These are phyloP conservation scores for Pyracantha coccinea DNA, from an alignment of 331 rosid genomes.

Conservation along the genomic window DNA sequence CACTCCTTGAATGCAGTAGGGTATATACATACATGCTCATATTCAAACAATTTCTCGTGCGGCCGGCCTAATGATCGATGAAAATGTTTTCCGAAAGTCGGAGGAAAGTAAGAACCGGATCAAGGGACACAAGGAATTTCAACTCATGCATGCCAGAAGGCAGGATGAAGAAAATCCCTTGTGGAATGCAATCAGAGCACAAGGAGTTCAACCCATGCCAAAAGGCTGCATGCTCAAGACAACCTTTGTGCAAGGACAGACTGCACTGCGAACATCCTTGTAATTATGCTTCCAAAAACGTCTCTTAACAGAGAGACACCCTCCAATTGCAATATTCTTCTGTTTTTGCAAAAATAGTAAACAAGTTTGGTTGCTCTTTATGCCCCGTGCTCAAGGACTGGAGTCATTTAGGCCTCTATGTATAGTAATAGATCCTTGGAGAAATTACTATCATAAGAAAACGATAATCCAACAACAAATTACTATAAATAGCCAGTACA, in stretches of 20 bases:
- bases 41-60: not conserved
- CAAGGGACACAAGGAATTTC: constrained; percentile 12
- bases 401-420: constrained; percentile 1
- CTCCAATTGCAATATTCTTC: not conserved
- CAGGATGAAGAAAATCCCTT: constrained; percentile 11
- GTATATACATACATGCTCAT: not conserved
- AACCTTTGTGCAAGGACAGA: not conserved
- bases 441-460: not conserved
- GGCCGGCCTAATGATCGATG: too few relatives aligned
- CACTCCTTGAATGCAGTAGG: not conserved
- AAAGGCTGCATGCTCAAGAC: not conserved
- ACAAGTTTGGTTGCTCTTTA: not conserved
- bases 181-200: not conserved
- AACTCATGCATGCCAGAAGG: constrained; percentile 13
- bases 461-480: not conserved
- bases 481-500: not conserved
- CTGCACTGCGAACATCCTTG: too few relatives aligned
- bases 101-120: not conserved
- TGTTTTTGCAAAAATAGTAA: constrained; percentile 4
- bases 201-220: constrained; percentile 1
- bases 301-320: not conserved
- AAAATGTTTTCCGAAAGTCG: too few relatives aligned
- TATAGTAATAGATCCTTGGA: not conserved
- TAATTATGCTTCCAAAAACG: too few relatives aligned
- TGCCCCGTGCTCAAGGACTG: not conserved